Evolutionary conservation across 2,329 filamentous ascomycete genomes (phyloP).

Genomic region (Pseudonectria foliicola): DNA sequence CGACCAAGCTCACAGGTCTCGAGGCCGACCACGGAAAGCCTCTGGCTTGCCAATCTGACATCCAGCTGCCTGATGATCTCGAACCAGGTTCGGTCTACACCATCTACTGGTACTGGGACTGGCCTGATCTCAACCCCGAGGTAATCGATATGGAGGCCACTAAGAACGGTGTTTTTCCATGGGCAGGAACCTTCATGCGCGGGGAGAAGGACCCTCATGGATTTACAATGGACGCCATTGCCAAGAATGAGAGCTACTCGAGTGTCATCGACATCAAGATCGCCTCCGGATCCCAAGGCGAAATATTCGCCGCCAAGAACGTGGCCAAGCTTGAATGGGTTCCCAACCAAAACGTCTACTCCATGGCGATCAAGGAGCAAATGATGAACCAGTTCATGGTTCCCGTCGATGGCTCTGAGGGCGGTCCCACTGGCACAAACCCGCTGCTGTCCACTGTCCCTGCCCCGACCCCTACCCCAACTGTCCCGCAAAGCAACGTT

Average conservation of each 20-base stretch:
- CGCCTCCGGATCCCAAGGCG: conserved; percentile 16
- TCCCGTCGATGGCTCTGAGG: conserved; percentile 23
- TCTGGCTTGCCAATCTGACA: conserved; percentile 74
- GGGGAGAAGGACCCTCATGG: conserved; percentile 30
- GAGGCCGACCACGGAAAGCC: conserved; percentile 49
- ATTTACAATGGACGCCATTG: conserved; percentile 28
- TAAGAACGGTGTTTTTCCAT: conserved; percentile 34
- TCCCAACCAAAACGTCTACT: conserved; percentile 33
- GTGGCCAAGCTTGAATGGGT: conserved; percentile 24
- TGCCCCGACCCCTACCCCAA: conserved; percentile 7
- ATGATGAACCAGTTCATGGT: conserved; percentile 40
- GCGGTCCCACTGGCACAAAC: conserved; percentile 11
- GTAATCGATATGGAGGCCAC: conserved; percentile 33
- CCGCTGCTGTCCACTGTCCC: conserved; percentile 7
- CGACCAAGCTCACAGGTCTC: conserved; percentile 44
- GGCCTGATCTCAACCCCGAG: conserved; percentile 54
- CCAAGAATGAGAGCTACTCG: conserved; percentile 34
- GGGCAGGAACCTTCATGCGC: conserved; percentile 34
- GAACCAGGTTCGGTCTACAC: conserved; percentile 62
- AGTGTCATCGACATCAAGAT: conserved; percentile 36
- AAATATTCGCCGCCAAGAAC: conserved; percentile 15
- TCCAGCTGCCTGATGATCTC: conserved; percentile 64
- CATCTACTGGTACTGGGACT: conserved; percentile 96
- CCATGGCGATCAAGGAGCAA: conserved; percentile 38
- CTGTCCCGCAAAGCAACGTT: conserved; percentile 9